Percentiles rank a stretch among this genome's conserved stretches.
Conservation (phyloP, 345 rosid genomes). For the Sisymbrium irio region DNA sequence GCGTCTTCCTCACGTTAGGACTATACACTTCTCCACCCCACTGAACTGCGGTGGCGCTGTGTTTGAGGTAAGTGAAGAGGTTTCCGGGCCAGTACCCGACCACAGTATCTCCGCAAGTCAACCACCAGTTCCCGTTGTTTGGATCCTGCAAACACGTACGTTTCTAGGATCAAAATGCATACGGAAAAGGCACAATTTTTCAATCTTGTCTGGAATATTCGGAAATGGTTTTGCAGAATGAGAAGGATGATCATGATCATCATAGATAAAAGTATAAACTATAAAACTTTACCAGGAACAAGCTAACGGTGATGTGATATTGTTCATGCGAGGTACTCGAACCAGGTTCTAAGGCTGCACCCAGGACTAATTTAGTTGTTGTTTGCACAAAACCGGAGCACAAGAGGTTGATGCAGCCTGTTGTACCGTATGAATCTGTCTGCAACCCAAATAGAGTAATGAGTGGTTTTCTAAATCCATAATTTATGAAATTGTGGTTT, state of each 20-base stretch:
- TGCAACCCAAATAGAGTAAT: not conserved
- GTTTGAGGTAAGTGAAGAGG: conserved; percentile 28
- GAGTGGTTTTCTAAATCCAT: not conserved
- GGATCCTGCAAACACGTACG: conserved; percentile 40
- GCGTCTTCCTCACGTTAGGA: conserved; percentile 40
- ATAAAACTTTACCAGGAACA: conserved; percentile 31
- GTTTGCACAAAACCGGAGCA: too few species aligned
- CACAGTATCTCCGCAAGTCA: not conserved
- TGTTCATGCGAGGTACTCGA: too few species aligned
- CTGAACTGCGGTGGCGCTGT: conserved; percentile 42
- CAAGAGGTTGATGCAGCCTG: conserved; percentile 45
- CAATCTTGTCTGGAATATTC: not conserved
- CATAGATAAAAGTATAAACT: not conserved
- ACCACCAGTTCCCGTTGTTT: conserved; percentile 48
- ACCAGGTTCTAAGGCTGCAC: too few species aligned
- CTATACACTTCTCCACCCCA: conserved; percentile 79
- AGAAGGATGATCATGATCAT: not conserved
- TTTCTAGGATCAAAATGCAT: not conserved
- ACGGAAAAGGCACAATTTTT: not conserved
- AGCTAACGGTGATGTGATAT: too few species aligned
- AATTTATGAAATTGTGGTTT: not conserved
- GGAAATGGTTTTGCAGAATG: not conserved
- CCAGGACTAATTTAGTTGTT: too few species aligned
- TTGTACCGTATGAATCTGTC: conserved; percentile 32
- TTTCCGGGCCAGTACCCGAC: conserved; percentile 49